A percentile compares a stretch with the other conserved stretches of the same genome.
phyloP scores from a whole-genome alignment of 805 yeast genomes.

The Zygosaccharomyces gambellarensis region DNA sequence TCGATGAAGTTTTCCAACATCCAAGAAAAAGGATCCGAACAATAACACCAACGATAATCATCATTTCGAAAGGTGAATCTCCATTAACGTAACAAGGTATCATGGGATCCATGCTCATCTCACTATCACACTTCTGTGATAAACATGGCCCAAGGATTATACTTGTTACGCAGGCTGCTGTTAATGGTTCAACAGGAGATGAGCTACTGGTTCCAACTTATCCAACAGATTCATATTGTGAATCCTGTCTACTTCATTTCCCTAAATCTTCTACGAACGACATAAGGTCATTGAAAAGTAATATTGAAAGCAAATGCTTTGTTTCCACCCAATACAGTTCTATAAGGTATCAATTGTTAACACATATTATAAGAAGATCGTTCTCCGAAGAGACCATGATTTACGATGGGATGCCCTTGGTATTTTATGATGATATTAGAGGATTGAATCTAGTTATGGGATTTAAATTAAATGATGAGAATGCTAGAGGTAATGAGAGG shows the following conservation, averaged over 20 bases:
- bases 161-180: constrained; percentile 52
- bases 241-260: constrained; percentile 53
- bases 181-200: constrained; percentile 21
- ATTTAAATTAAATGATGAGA: constrained; percentile 57
- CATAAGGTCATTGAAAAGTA: constrained; percentile 34
- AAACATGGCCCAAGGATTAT: constrained; percentile 69
- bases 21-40: neutral
- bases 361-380: constrained; percentile 57
- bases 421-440: constrained; percentile 55
- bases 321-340: constrained; percentile 61
- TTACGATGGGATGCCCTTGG: constrained; percentile 56
- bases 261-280: constrained; percentile 36
- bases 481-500: constrained; percentile 72
- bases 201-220: constrained; percentile 37
- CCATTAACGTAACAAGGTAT: neutral
- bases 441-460: constrained; percentile 58
- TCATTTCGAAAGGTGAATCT: neutral
- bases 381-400: constrained; percentile 62
- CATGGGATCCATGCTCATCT: constrained; percentile 23
- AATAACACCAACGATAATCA: neutral
- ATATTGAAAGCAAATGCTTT: constrained; percentile 29
- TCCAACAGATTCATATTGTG: constrained; percentile 48
- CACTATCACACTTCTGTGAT: constrained; percentile 74
- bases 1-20: neutral
- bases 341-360: constrained; percentile 47